Percentiles rank a stretch among this genome's conserved stretches.
These are phyloP conservation scores for Cymbopogon citratus DNA, from an alignment of 176 grass and related monocot genomes.

Conservation along the genomic window DNA sequence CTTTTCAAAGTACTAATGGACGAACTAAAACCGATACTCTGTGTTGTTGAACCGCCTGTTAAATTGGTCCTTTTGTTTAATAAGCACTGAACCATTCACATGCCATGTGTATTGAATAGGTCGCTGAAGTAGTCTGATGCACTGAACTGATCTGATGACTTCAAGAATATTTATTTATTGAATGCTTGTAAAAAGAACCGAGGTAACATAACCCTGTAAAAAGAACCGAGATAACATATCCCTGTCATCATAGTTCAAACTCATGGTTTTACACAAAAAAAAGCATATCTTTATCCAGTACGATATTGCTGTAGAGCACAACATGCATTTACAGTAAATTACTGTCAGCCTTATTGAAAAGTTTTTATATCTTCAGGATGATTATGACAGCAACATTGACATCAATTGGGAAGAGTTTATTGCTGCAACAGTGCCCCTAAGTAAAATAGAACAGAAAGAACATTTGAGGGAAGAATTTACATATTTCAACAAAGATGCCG, in stretches of 20 bases:
- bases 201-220: background rate
- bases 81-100: background rate
- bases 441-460: constrained; percentile 55
- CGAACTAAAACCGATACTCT: background rate
- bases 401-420: constrained; percentile 66
- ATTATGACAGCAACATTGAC: constrained; percentile 38
- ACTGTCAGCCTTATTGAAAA: background rate
- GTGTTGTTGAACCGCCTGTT: background rate
- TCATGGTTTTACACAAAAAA: background rate
- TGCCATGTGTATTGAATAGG: background rate
- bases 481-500: constrained; percentile 66
- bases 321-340: background rate
- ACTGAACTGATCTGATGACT: background rate
- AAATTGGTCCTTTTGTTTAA: background rate
- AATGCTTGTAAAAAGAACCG: background rate
- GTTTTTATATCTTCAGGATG: constrained; percentile 29
- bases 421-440: constrained; percentile 53
- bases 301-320: background rate
- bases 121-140: background rate
- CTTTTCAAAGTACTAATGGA: background rate
- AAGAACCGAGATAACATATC: background rate
- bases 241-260: background rate
- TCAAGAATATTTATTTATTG: background rate
- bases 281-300: background rate
- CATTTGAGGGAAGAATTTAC: constrained; percentile 54